Evolutionary conservation across 495 filamentous ascomycete species (phyloP).

Genomic region (Xylaria longipes): DNA sequence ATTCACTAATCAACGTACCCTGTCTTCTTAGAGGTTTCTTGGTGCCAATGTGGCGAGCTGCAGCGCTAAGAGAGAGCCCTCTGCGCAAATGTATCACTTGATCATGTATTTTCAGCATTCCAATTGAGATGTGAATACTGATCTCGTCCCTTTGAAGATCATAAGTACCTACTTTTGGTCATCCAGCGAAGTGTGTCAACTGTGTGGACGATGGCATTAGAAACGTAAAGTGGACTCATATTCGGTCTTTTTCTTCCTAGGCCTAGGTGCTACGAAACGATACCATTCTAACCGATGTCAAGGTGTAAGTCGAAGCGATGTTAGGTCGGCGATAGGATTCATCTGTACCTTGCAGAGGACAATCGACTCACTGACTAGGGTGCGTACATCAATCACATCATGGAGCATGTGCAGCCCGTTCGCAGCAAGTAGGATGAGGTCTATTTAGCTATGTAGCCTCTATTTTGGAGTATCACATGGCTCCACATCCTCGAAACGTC

Average conservation of each 20-base stretch:
- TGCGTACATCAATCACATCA: conserved; percentile 14
- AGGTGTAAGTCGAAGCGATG: not conserved
- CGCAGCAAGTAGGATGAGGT: not conserved
- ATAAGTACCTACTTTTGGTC: not conserved
- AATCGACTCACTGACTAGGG: not conserved
- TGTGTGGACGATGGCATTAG: not conserved
- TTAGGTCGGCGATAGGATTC: not conserved
- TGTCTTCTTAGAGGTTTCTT: not conserved
- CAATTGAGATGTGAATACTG: not conserved
- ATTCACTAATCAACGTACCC: no score
- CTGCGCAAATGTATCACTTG: not conserved
- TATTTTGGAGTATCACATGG: not conserved
- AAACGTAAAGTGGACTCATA: not conserved
- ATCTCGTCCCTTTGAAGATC: not conserved
- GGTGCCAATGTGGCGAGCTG: not conserved
- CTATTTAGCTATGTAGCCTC: not conserved
- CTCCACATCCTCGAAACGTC: conserved; percentile 12
- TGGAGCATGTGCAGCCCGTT: not conserved
- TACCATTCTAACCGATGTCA: not conserved
- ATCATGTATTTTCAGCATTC: not conserved
- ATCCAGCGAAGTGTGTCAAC: not conserved
- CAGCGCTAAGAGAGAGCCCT: not conserved
- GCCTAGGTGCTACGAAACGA: not conserved
- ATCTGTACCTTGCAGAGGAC: not conserved
- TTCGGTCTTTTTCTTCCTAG: not conserved